phyloP scores from a whole-genome alignment of 352 stramenopile genomes.

The Globisporangium yorkense region DNA sequence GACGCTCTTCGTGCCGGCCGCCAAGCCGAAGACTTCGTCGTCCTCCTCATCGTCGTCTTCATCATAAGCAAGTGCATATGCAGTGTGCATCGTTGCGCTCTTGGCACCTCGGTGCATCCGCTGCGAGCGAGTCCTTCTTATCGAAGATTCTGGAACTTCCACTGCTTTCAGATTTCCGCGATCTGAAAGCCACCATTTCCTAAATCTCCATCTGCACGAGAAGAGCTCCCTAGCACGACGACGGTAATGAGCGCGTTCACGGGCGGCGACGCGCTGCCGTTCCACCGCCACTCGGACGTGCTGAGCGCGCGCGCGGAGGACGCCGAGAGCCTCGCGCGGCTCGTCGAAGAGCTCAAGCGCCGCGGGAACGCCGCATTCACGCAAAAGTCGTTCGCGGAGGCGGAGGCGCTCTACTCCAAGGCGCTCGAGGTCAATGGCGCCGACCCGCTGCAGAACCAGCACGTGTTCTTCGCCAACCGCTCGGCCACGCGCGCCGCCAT shows the following conservation, averaged over 20 bases:
- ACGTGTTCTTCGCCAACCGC: conserved; percentile 88
- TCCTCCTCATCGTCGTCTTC: background rate
- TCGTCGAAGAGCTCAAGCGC: conserved; percentile 86
- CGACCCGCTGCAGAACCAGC: conserved; percentile 53
- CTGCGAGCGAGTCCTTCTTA: background rate
- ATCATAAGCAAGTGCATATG: background rate
- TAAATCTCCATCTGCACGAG: background rate
- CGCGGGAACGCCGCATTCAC: conserved; percentile 84
- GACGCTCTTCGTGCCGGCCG: conserved; percentile 52
- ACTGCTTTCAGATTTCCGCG: background rate
- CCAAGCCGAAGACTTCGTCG: background rate
- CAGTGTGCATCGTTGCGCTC: too few relatives aligned
- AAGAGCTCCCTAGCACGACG: background rate
- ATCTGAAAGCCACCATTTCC: background rate
- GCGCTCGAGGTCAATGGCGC: conserved; percentile 77
- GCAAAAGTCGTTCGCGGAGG: conserved; percentile 86
- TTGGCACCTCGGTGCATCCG: too few relatives aligned
- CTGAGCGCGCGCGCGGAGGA: conserved; percentile 52
- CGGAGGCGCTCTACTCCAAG: conserved; percentile 95
- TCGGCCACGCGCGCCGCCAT: conserved; percentile 80
- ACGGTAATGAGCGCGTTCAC: conserved; percentile 40
- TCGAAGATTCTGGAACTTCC: conserved; percentile 15
- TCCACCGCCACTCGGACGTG: conserved; percentile 79
- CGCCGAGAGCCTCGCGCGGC: conserved; percentile 38
- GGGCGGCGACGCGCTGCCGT: conserved; percentile 54